Evolutionary conservation across 768 basidiomycete species (phyloP).

Genomic region (Mycena venus): DNA sequence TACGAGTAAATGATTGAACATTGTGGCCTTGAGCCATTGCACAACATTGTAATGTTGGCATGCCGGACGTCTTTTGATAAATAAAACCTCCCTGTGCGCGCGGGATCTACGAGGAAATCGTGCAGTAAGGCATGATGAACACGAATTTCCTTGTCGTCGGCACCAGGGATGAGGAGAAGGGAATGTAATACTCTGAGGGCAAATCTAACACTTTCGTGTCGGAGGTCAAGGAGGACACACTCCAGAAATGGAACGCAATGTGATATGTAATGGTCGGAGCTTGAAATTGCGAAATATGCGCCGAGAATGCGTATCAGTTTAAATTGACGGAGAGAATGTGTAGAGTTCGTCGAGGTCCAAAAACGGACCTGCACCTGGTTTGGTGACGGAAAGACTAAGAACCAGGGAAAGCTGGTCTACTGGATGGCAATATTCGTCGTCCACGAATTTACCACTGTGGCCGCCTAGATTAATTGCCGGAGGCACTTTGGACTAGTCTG

Average conservation of each 20-base stretch:
- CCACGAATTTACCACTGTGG: constrained; percentile 44
- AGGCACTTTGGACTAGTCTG: constrained; percentile 17
- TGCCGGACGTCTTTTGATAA: too few species aligned
- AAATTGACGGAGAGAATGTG: not conserved
- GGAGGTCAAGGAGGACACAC: not conserved
- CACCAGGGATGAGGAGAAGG: not conserved
- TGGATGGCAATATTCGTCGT: constrained; percentile 19
- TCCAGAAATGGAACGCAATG: not conserved
- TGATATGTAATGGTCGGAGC: not conserved
- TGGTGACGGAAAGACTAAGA: not conserved
- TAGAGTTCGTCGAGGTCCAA: not conserved
- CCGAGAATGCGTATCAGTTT: not conserved
- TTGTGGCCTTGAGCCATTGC: too few species aligned
- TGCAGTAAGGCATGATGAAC: not conserved
- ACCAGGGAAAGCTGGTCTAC: not conserved
- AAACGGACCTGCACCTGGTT: not conserved
- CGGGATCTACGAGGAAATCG: not conserved
- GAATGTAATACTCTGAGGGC: not conserved
- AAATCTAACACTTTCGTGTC: not conserved
- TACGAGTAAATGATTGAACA: too few species aligned
- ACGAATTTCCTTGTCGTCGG: not conserved
- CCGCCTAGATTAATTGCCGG: constrained; percentile 37
- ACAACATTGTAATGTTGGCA: too few species aligned
- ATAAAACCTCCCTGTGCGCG: not conserved
- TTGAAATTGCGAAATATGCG: not conserved